phyloP scores from a whole-genome alignment of 306 rosid species.

The Coriaria nepalensis region DNA sequence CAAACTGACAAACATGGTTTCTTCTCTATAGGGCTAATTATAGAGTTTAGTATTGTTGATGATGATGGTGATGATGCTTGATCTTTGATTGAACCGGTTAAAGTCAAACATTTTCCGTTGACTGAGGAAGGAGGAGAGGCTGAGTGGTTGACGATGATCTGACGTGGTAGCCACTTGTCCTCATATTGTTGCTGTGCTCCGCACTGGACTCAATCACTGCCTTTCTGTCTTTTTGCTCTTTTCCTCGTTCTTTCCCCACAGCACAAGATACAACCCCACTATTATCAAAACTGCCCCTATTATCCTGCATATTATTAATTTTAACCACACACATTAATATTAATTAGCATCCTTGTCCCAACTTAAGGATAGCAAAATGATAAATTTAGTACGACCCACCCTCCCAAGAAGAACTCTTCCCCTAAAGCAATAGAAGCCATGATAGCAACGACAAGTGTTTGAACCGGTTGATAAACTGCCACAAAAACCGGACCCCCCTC shows the following conservation, averaged over 20 bases:
- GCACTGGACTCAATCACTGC: slow-evolving; percentile 8
- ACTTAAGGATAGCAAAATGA: slow-evolving; percentile 8
- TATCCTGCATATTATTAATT: slow-evolving; percentile 27
- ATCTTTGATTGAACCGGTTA: not conserved
- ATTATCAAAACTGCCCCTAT: slow-evolving; percentile 54
- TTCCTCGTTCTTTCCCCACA: slow-evolving; percentile 13
- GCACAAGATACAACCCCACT: slow-evolving; percentile 42
- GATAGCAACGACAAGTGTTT: not conserved
- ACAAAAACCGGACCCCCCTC: slow-evolving; percentile 37
- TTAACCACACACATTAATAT: not conserved
- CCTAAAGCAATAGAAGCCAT: slow-evolving; percentile 1
- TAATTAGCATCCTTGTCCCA: no score
- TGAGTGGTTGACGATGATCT: not conserved
- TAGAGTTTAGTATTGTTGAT: not conserved
- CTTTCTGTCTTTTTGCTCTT: slow-evolving; percentile 7
- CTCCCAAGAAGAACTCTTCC: not conserved
- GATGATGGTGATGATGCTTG: not conserved
- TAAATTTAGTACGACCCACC: slow-evolving; percentile 24
- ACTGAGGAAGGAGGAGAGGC: slow-evolving; percentile 5
- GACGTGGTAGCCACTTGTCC: no score
- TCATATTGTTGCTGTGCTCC: slow-evolving; percentile 10
- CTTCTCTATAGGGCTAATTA: not conserved
- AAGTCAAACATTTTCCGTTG: slow-evolving; percentile 11
- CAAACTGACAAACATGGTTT: not conserved
- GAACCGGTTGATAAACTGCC: not conserved